Base-by-base conservation (phyloP, 2,329 filamentous ascomycete genomes). In the Arthrinium puccinioides region DNA sequence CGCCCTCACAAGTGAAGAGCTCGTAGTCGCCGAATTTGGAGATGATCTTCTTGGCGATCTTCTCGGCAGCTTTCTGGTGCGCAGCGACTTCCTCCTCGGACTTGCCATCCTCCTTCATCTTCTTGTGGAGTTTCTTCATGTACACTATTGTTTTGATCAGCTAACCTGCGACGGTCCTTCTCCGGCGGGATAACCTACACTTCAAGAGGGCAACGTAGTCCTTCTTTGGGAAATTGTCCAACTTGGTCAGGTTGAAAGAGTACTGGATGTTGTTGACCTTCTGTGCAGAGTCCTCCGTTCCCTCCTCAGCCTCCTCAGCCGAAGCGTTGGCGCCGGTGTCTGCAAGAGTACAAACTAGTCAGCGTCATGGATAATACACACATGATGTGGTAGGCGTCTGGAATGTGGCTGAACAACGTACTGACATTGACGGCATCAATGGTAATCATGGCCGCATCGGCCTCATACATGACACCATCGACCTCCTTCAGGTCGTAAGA, bases 251-350 rank as follows among this genome's bases (percentile, higher is more conserved):
- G 61, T 87, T 87, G 84, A 97, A 97, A 55, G 86, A 85, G 74
- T 89, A 73, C 62, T 94, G 77, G 46, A 97, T 81, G 69, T 98
- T 89, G 74, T 94, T 94, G 70, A 96, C 89, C 61, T 79, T 79
- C 67, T 82, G 65, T 41, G 66, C 63, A 32, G 52, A 38, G 54
- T 94, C 87, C 34, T 94, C 89, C 53, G 80, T 53, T 48, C 63
- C 83, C 54, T 89, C 87, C 0, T 82, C 85, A 39, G 72, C 85
- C 62, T 84, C 90, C 73, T 97, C 92, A 45, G 92, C 89, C 54
- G 90, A 97, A 54, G 92, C 86, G 69, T 98, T 98, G 74, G 89
- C 92, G 64, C 92, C 92, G 56, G 76, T 92, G 65, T 92, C 84
- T 87, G 40, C 21, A 39, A 16, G 13, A 8, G 23, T 11, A 9